These are phyloP conservation scores for Lentithecium fluviatile DNA, from an alignment of 495 filamentous ascomycete genomes.

Conservation along the genomic window DNA sequence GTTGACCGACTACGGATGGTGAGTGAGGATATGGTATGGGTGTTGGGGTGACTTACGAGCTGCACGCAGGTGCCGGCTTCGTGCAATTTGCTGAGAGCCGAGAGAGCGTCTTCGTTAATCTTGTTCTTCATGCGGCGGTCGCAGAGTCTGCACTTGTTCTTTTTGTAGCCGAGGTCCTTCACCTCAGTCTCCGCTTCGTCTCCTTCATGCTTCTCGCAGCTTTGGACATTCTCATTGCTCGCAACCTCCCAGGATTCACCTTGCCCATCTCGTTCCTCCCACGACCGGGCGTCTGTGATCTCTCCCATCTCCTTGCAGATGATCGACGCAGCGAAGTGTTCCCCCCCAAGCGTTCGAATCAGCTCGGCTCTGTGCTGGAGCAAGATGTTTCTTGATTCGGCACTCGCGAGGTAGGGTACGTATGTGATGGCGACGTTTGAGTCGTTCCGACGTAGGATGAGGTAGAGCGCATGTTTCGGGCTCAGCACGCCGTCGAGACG, in stretches of 20 bases:
- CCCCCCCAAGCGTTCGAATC: conserved; percentile 3
- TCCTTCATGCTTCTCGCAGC: neutral
- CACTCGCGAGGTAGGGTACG: conserved; percentile 13
- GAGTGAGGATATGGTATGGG: neutral
- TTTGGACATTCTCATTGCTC: neutral
- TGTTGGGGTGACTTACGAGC: conserved; percentile 1
- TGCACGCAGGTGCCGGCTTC: conserved; percentile 16
- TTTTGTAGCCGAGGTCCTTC: conserved; percentile 10
- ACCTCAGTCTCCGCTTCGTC: neutral
- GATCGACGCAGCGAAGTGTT: conserved; percentile 1
- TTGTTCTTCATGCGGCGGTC: conserved; percentile 27
- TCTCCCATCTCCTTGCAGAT: conserved; percentile 20
- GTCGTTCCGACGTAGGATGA: conserved; percentile 9
- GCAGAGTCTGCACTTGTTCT: conserved; percentile 24
- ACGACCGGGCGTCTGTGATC: conserved; percentile 17
- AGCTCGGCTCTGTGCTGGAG: conserved; percentile 3
- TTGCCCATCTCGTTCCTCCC: conserved; percentile 10
- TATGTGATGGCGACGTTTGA: conserved; percentile 11
- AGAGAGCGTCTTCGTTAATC: neutral
- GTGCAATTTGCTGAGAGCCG: neutral
- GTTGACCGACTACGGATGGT: conserved; percentile 4
- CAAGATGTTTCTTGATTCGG: neutral
- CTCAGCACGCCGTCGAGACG: conserved; percentile 1
- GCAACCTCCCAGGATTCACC: neutral
- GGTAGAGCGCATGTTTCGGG: conserved; percentile 9